phyloP scores from a whole-genome alignment of 495 filamentous ascomycete genomes.

The Trichoderma gamsii region DNA sequence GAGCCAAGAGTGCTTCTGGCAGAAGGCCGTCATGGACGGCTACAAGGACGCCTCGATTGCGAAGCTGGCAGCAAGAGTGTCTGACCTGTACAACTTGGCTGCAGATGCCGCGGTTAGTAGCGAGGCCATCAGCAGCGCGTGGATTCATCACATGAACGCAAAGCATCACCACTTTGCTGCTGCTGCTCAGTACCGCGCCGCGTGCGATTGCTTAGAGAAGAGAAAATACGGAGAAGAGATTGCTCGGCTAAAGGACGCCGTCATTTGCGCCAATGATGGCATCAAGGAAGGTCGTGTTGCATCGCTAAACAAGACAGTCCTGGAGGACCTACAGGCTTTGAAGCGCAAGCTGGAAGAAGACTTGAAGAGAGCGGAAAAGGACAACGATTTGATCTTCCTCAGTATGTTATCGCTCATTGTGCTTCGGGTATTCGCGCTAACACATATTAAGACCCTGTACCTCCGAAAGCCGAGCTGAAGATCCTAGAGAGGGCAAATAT shows the following conservation, averaged over 20 bases:
- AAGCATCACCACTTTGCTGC: constrained; percentile 98
- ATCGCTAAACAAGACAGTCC: constrained; percentile 78
- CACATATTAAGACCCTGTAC: constrained; percentile 55
- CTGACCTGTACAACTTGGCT: constrained; percentile 81
- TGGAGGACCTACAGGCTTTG: constrained; percentile 75
- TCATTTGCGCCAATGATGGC: constrained; percentile 78
- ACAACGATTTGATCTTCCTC: constrained; percentile 93
- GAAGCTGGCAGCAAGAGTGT: constrained; percentile 84
- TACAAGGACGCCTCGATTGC: constrained; percentile 89
- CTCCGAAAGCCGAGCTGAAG: constrained; percentile 82
- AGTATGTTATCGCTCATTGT: constrained; percentile 29
- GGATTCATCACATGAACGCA: constrained; percentile 97
- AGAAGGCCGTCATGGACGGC: constrained; percentile 90
- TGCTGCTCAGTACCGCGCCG: constrained; percentile 90
- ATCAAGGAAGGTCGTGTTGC: constrained; percentile 66
- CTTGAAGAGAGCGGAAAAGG: constrained; percentile 87
- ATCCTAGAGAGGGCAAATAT: constrained; percentile 81
- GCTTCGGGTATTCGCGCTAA: not conserved
- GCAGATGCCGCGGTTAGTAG: constrained; percentile 83
- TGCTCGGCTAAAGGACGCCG: constrained; percentile 72
- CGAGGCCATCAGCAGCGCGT: constrained; percentile 82
- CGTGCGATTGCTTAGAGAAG: constrained; percentile 88
- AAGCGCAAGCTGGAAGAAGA: constrained; percentile 80
- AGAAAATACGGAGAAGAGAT: constrained; percentile 95
- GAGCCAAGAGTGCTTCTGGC: constrained; percentile 96